Conservation (phyloP, 768 basidiomycete genomes). For the Tulasnella sp. region DNA sequence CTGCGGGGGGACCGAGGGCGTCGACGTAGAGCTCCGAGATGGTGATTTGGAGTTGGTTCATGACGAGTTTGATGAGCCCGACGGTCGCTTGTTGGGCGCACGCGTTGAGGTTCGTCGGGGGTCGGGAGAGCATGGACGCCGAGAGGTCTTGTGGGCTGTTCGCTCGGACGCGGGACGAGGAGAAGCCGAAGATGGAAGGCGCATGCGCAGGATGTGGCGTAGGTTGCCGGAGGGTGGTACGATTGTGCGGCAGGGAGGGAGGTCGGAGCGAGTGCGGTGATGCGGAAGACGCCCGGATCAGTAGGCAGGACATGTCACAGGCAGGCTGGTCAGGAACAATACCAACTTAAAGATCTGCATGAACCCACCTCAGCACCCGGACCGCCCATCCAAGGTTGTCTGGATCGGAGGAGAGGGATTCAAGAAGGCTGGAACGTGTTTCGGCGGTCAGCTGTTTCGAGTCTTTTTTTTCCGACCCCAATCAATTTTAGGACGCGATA, state of each 20-base stretch:
- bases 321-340: neutral
- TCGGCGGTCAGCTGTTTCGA: constrained; percentile 80
- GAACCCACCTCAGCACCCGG: constrained; percentile 51
- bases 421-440: constrained; percentile 51
- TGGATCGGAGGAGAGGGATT: constrained; percentile 57
- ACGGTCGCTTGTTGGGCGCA: constrained; percentile 87
- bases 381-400: constrained; percentile 72
- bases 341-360: neutral
- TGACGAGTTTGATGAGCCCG: constrained; percentile 70
- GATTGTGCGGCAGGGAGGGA: neutral
- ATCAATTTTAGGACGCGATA: neutral
- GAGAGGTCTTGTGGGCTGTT: constrained; percentile 84
- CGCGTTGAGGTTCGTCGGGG: constrained; percentile 76
- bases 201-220: neutral
- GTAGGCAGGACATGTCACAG: neutral
- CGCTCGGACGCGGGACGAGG: neutral
- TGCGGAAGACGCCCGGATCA: neutral
- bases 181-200: constrained; percentile 9
- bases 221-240: neutral
- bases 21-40: constrained; percentile 77
- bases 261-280: neutral
- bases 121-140: constrained; percentile 74
- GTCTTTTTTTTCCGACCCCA: constrained; percentile 46
- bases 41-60: constrained; percentile 64
- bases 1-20: constrained; percentile 76